Base-by-base conservation (phyloP, 2,329 filamentous ascomycete genomes). In the Fusarium sororula region DNA sequence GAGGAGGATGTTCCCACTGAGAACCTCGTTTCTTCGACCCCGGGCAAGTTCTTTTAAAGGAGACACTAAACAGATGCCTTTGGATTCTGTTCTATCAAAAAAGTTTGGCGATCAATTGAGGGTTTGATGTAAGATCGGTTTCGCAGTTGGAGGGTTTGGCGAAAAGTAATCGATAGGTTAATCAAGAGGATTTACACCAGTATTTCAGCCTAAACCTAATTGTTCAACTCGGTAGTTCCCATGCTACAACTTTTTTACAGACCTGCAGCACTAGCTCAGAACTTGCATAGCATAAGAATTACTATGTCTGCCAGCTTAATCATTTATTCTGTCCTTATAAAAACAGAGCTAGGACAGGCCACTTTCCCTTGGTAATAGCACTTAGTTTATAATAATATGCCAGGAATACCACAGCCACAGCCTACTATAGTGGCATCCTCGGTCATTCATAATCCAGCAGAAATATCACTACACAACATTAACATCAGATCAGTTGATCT, bases 21-120 rank as follows among this genome's bases (percentile, higher is more conserved):
- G 47, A 74, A 68, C 30, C 45, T 79, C 41, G 68, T 78, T 22
- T 68, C 77, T 32, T 77, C 80, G 48, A 85, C 85, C 73, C 77
- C 83, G 51, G 88, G 88, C 68, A 90, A 87, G 81, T 90, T 90
- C 80, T 89, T 90, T 74, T 90, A 82, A 75, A 37, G 22, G 17
- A 26, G 35, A 32, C 56, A n/a, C 32, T 42, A 7, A 47, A 37
- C 62, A 67, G 66, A 63, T 70, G 53, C 53, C 55, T 11, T 38
- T 63, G 32, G 51, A 72, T 65, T 51, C 45, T 54, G 61, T 59
- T 68, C 50, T n/a, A 45, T 53, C 11, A 48, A 26, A 12, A 24
- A 22, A 37, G 8, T 28, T 32, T 37, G 22, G 20, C 18, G 42
- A 30, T 11, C 37, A 9, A 5, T 38, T 41, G 3, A 12, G 13